Base-by-base conservation (phyloP, 2,329 filamentous ascomycete species). In the Coniella vitis region DNA sequence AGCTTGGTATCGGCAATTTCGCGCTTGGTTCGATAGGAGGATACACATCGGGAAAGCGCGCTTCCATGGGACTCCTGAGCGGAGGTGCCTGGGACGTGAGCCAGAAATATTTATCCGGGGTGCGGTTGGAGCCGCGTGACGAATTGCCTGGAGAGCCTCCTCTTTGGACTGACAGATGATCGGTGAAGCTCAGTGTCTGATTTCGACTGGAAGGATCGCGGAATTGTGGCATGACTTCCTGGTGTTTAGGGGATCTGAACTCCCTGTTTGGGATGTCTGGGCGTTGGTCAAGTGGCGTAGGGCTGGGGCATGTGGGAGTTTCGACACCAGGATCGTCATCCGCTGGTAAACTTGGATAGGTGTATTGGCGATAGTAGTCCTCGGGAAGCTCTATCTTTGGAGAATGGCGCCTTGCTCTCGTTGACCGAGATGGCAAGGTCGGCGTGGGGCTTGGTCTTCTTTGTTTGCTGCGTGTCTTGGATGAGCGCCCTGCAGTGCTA, bases 251-350 rank as follows among this genome's bases (percentile, higher is more conserved):
- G 9, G 25, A 14, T n/a, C 19, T 25, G 19, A 36, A n/a, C 12
- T 32, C 19, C 4, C 22, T 7, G 10, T 21, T 62, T 47, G 57
- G 50, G 1, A 67, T 49, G 7, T 57, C 57, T 0, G 67, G 66
- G 1, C 65, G 56, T 14, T 62, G 7, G 0, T 60, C 47, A 29
- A 57, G 39, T 0, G 65, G 64, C 0, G 64, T 67, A 3, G 65
- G 62, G 16, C 62, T 67, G 0, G 65, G 63, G 2, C 61, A 63
- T 0, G 63, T 65, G 0, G 66, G 65, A 0, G 63, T 66, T 0
- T 59, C 61, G 3, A 67, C 47, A 1, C 54, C 46, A 10, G 47
- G 49, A 22, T 46, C 45, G 10, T 47, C 48, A 14, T 45, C 49
- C 3, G 31, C 40, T 13, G 39, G 32, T 8, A 17, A 29, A 3